Evolutionary conservation across 2,329 filamentous ascomycete genomes (phyloP).

Genomic region (Penicillium carneum): DNA sequence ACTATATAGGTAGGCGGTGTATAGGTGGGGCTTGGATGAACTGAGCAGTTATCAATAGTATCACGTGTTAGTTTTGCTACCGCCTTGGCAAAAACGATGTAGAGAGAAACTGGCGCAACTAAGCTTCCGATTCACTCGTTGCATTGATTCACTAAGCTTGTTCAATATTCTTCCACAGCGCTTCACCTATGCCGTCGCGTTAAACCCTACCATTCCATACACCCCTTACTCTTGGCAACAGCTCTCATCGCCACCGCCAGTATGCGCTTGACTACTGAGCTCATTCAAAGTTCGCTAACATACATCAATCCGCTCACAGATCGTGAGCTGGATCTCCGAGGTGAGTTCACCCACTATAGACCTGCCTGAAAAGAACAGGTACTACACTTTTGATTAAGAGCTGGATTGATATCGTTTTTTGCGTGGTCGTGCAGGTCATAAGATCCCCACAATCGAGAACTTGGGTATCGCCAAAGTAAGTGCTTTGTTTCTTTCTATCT

Average conservation of each 20-base stretch:
- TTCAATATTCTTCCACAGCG: neutral
- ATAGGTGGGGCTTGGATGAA: too few species aligned
- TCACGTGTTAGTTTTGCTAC: slow-evolving; percentile 10
- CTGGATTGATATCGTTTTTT: slow-evolving; percentile 81
- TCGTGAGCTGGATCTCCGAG: slow-evolving; percentile 98
- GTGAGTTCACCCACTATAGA: slow-evolving; percentile 67
- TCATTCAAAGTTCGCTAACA: slow-evolving; percentile 92
- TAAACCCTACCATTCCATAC: slow-evolving; percentile 15
- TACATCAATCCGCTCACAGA: slow-evolving; percentile 99
- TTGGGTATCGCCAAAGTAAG: slow-evolving; percentile 89
- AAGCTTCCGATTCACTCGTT: slow-evolving; percentile 23
- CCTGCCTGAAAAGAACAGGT: slow-evolving; percentile 75
- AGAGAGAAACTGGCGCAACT: slow-evolving; percentile 32
- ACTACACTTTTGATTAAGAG: slow-evolving; percentile 76
- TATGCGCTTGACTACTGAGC: slow-evolving; percentile 95
- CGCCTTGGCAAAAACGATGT: slow-evolving; percentile 38
- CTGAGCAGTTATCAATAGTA: neutral
- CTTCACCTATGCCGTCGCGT: slow-evolving; percentile 27
- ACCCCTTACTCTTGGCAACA: slow-evolving; percentile 7
- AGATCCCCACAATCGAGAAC: slow-evolving; percentile 97
- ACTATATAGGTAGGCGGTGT: too few species aligned
- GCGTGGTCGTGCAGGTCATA: slow-evolving; percentile 77
- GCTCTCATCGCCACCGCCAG: slow-evolving; percentile 53
- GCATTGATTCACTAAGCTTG: slow-evolving; percentile 17
- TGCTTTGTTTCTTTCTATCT: slow-evolving; percentile 36